A percentile compares a stretch with the other conserved stretches of the same genome.
Evolutionary conservation across 305 asterid species (phyloP).

Genomic region (Euphrasia arctica): DNA sequence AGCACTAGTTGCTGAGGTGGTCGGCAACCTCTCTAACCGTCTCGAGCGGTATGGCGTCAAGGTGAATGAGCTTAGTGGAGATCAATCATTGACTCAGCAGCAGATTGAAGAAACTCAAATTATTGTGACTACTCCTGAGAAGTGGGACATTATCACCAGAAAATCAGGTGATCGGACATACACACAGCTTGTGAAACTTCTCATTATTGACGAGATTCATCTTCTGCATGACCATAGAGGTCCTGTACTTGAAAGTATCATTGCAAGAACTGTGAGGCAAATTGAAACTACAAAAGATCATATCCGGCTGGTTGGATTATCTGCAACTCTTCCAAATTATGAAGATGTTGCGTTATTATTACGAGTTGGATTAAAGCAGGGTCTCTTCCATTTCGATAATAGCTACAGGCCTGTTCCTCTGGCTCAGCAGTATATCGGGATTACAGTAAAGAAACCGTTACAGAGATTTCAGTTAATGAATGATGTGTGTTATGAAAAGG

Average conservation of each 20-base stretch:
- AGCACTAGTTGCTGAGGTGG: constrained; percentile 94
- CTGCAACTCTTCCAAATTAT: constrained; percentile 92
- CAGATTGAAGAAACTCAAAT: constrained; percentile 96
- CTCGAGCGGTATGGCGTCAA: constrained; percentile 69
- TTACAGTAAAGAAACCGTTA: constrained; percentile 85
- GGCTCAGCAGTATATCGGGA: constrained; percentile 92
- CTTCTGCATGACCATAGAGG: constrained; percentile 94
- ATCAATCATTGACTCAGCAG: constrained; percentile 84
- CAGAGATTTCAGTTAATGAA: constrained; percentile 98
- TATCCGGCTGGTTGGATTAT: constrained; percentile 86
- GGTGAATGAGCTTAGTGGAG: constrained; percentile 96
- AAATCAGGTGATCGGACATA: constrained; percentile 95
- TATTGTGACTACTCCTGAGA: constrained; percentile 96
- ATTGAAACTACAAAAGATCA: constrained; percentile 86
- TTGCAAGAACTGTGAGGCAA: constrained; percentile 93
- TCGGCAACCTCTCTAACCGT: constrained; percentile 82
- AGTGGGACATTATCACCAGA: constrained; percentile 97
- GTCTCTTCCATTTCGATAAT: constrained; percentile 89
- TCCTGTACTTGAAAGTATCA: constrained; percentile 91
- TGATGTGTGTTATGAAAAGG: constrained; percentile 93
- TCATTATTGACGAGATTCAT: constrained; percentile 91
- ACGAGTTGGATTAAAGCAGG: constrained; percentile 69
- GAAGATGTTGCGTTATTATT: constrained; percentile 83
- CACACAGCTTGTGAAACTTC: constrained; percentile 90
- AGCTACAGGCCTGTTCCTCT: constrained; percentile 94